Base-by-base conservation (phyloP, 2,329 filamentous ascomycete genomes). In the Aspergillus aculeatus region DNA sequence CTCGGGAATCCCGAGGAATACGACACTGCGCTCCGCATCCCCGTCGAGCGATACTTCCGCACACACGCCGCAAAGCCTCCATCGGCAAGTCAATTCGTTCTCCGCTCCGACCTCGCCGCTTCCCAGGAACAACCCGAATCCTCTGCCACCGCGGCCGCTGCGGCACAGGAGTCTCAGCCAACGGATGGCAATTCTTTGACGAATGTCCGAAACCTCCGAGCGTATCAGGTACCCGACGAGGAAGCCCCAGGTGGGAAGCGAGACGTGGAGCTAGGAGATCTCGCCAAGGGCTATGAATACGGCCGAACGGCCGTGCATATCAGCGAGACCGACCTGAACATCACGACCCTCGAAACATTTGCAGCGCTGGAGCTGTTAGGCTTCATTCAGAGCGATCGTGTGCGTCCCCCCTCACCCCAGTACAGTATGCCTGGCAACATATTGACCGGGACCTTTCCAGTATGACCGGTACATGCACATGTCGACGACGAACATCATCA, bases 271-370 rank as follows among this genome's bases (percentile, higher is more conserved):
- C 86, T 87, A 59, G 92, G 96, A 14, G 86, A 91, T 16, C 82
- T 99, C 41, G 91, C 91, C n/a, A 96, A 92, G 73, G 95, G 95
- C 0, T 99, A 94, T 70, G 88, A 92, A 70, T 99, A 99, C 72
- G 95, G 95, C 50, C 85, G 92, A 58, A 97, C 94, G 0, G 92
- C 91, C 2, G 94, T 99, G 1, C 88, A 90, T 66, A 96, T 99
- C 66, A 91, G 86, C 65, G 88, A 93, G 67, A 89, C 89, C 0
- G 94, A 99, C 68, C 84, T 89, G 73, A 92, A 93, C 66, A 87
- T 97, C 59, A 96, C 92, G n/a, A 92, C 90, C 64, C 82, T 97
- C 35, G 89, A 96, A 68, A 95, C 92, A 0, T 76, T 79, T 10
- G 88, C 89, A 60, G 83, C 84, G 7, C 86, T 98, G 59, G 88